Evolutionary conservation across 306 rosid species (phyloP).

Genomic region (Vigna angularis): DNA sequence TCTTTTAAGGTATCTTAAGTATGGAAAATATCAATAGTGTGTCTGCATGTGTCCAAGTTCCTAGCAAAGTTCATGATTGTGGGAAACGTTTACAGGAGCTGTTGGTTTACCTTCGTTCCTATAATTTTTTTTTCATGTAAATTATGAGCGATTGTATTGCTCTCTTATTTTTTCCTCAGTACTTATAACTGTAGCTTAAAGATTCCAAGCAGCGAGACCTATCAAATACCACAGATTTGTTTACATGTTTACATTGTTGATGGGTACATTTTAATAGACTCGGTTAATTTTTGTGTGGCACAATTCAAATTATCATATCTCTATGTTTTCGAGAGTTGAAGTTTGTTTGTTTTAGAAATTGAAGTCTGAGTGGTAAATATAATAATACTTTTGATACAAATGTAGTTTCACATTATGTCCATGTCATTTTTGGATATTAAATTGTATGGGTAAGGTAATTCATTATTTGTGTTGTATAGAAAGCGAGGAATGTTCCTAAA

Average conservation of each 20-base stretch:
- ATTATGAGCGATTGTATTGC: constrained; percentile 9
- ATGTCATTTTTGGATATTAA: no score
- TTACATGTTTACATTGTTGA: neutral
- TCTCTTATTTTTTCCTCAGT: neutral
- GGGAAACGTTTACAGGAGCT: neutral
- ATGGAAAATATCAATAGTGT: constrained; percentile 8
- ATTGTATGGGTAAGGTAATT: no score
- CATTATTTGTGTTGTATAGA: no score
- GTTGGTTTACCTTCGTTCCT: neutral
- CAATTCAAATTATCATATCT: neutral
- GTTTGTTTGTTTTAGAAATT: neutral
- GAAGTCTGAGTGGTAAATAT: neutral
- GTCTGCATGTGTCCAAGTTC: constrained; percentile 18
- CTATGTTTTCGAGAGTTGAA: neutral
- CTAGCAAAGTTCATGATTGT: neutral
- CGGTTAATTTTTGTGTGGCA: neutral
- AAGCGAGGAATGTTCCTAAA: no score
- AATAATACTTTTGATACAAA: no score
- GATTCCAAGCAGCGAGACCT: constrained; percentile 6
- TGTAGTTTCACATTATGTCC: no score
- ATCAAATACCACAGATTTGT: neutral
- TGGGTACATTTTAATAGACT: neutral
- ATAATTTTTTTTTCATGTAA: constrained; percentile 7
- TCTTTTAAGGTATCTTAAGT: neutral
- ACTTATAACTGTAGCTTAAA: neutral